phyloP scores from a whole-genome alignment of 495 filamentous ascomycete species.

The Daldinia childiae region DNA sequence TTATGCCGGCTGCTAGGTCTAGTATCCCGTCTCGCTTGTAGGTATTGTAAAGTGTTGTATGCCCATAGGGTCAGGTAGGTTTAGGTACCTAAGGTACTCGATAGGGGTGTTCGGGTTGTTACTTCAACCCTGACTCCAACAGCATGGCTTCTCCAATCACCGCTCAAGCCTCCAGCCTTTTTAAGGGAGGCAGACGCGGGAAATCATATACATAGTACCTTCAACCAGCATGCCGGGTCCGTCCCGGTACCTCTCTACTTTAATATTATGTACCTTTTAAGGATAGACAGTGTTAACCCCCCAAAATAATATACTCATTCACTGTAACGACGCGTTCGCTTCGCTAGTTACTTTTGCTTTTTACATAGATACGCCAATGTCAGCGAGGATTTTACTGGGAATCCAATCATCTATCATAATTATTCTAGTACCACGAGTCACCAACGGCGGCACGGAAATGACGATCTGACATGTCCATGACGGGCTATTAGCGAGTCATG shows the following conservation, averaged over 20 bases:
- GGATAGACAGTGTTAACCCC: neutral
- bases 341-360: conserved; percentile 14
- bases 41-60: neutral
- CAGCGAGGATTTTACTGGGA: conserved; percentile 35
- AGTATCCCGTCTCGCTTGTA: conserved; percentile 13
- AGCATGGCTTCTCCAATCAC: conserved; percentile 14
- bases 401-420: conserved; percentile 40
- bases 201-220: conserved; percentile 23
- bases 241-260: neutral
- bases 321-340: conserved; percentile 35
- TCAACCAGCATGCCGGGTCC: neutral
- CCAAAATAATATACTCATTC: neutral
- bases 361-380: conserved; percentile 28
- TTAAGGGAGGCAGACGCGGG: conserved; percentile 18
- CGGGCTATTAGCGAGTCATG: conserved; percentile 36
- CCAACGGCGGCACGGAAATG: conserved; percentile 36
- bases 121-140: conserved; percentile 28
- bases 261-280: neutral
- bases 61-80: neutral
- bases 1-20: conserved; percentile 8
- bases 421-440: conserved; percentile 36
- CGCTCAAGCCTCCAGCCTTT: conserved; percentile 16
- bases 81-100: too few species aligned
- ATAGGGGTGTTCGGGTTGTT: conserved; percentile 25
- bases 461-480: conserved; percentile 42